A percentile compares a stretch with the other conserved stretches of the same genome.
Evolutionary conservation across 805 yeast species (phyloP).

Genomic region (Torulaspora franciscae): DNA sequence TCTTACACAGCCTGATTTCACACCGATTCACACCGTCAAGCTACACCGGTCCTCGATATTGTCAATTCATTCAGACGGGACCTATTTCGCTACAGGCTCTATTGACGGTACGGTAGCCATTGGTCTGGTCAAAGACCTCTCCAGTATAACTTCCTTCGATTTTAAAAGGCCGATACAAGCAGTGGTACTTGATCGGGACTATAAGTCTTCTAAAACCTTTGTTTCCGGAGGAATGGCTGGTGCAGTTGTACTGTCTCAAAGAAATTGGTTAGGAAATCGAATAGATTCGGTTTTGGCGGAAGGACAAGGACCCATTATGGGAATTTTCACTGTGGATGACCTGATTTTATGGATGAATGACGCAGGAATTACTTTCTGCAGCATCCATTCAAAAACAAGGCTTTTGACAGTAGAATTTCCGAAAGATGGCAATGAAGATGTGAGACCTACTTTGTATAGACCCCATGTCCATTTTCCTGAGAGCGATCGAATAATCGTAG

Average conservation of each 20-base stretch:
- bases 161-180: constrained; percentile 86
- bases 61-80: constrained; percentile 66
- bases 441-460: constrained; percentile 73
- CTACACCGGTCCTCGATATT: constrained; percentile 84
- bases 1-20: constrained; percentile 54
- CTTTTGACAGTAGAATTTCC: constrained; percentile 57
- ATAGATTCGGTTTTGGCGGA: constrained; percentile 59
- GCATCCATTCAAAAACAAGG: constrained; percentile 45
- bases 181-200: constrained; percentile 72
- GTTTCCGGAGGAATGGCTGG: constrained; percentile 91
- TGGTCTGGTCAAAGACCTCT: constrained; percentile 59
- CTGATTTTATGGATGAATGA: constrained; percentile 81
- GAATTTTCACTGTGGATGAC: constrained; percentile 58
- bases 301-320: constrained; percentile 65
- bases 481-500: constrained; percentile 60
- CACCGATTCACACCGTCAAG: constrained; percentile 63
- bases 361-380: constrained; percentile 66
- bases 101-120: constrained; percentile 91
- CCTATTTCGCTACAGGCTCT: constrained; percentile 76
- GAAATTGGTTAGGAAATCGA: constrained; percentile 85
- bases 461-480: constrained; percentile 70
- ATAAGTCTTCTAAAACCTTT: constrained; percentile 56
- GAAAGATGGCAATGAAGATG: constrained; percentile 38
- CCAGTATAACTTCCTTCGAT: constrained; percentile 68
- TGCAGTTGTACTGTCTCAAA: constrained; percentile 63